Conservation (phyloP, 2,329 filamentous ascomycete species). For the Diaporthe caulivora region DNA sequence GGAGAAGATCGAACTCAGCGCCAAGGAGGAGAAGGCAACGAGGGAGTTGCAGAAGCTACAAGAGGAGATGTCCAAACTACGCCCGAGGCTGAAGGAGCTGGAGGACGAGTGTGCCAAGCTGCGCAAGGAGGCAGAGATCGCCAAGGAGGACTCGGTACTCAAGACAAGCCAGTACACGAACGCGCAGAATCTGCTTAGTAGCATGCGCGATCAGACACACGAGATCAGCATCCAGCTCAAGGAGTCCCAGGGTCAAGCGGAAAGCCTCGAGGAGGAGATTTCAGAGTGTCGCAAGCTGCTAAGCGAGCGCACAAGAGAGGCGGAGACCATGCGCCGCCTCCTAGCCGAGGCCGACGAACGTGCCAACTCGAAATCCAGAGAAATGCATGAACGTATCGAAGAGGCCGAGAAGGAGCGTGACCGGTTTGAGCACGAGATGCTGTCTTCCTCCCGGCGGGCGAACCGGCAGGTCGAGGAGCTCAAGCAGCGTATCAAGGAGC, state of each 20-base stretch:
- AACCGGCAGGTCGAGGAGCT: slow-evolving; percentile 90
- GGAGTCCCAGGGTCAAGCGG: slow-evolving; percentile 84
- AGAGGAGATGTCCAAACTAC: slow-evolving; percentile 78
- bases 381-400: slow-evolving; percentile 91
- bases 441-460: slow-evolving; percentile 79
- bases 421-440: slow-evolving; percentile 90
- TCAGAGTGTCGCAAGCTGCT: slow-evolving; percentile 89
- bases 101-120: slow-evolving; percentile 81
- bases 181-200: slow-evolving; percentile 86
- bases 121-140: slow-evolving; percentile 73
- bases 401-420: slow-evolving; percentile 94
- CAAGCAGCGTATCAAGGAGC: slow-evolving; percentile 81
- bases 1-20: slow-evolving; percentile 82
- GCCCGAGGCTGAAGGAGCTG: slow-evolving; percentile 72
- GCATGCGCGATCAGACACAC: slow-evolving; percentile 91
- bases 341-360: slow-evolving; percentile 88
- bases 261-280: slow-evolving; percentile 92
- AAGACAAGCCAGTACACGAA: slow-evolving; percentile 88
- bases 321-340: slow-evolving; percentile 92
- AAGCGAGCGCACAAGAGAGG: slow-evolving; percentile 88
- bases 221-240: slow-evolving; percentile 94
- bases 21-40: slow-evolving; percentile 77
- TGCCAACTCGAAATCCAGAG: slow-evolving; percentile 83
- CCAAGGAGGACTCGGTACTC: slow-evolving; percentile 85
- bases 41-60: slow-evolving; percentile 79